A percentile compares a stretch with the other conserved stretches of the same genome.
Conservation (phyloP, 1,284 basidiomycete species). For the Entoloma clypeatum region DNA sequence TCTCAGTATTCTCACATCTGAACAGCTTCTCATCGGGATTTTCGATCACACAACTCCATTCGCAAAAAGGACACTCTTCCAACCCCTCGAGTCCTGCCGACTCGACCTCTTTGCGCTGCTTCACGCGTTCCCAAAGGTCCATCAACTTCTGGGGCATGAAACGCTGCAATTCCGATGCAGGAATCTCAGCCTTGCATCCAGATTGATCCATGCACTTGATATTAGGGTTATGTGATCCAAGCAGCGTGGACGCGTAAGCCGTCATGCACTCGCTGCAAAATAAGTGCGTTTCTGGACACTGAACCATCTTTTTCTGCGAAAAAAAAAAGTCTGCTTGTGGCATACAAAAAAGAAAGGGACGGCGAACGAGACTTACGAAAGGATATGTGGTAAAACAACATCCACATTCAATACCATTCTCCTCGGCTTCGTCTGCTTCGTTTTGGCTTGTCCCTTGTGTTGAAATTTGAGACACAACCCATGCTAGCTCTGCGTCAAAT, state of each 20-base stretch:
- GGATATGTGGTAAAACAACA: slow-evolving; percentile 75
- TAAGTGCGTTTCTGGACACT: slow-evolving; percentile 77
- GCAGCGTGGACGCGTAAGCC: slow-evolving; percentile 42
- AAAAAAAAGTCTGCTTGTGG: slow-evolving; percentile 3
- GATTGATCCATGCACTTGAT: slow-evolving; percentile 78
- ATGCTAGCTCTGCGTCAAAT: slow-evolving; percentile 42
- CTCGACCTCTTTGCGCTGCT: slow-evolving; percentile 72
- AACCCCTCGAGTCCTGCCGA: slow-evolving; percentile 66
- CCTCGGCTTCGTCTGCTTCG: slow-evolving; percentile 19
- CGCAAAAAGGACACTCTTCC: slow-evolving; percentile 87
- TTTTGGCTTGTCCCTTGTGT: slow-evolving; percentile 1
- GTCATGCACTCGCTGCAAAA: slow-evolving; percentile 65
- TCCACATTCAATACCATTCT: slow-evolving; percentile 68
- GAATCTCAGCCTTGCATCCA: slow-evolving; percentile 66
- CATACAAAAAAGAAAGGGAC: neutral
- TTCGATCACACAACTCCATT: slow-evolving; percentile 77
- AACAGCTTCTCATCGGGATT: slow-evolving; percentile 75
- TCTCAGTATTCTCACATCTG: slow-evolving; percentile 65
- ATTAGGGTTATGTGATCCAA: slow-evolving; percentile 47
- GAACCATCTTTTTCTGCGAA: slow-evolving; percentile 71
- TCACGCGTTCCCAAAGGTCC: slow-evolving; percentile 69
- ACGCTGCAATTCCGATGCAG: slow-evolving; percentile 59
- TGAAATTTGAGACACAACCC: slow-evolving; percentile 23
- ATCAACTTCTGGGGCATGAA: slow-evolving; percentile 61
- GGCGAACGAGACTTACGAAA: slow-evolving; percentile 48